Evolutionary conservation across 192 early-diverging fungal genomes (phyloP).

Genomic region (Kickxella alabastrina): DNA sequence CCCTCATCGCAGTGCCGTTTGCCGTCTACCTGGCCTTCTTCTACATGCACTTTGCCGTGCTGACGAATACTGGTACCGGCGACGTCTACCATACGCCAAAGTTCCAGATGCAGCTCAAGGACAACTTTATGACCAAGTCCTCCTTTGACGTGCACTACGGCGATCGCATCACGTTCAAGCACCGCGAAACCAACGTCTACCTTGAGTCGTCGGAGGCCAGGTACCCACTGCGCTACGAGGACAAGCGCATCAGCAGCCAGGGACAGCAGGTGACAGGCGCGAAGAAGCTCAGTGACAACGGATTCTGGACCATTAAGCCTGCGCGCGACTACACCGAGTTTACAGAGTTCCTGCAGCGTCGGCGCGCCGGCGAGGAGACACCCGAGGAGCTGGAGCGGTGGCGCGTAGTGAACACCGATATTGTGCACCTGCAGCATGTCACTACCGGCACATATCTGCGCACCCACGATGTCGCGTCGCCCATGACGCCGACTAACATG

Average conservation of each 20-base stretch:
- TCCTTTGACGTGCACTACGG: slow-evolving; percentile 71
- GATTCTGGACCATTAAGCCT: slow-evolving; percentile 64
- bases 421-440: slow-evolving; percentile 62
- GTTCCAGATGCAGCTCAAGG: slow-evolving; percentile 87
- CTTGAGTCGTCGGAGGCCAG: slow-evolving; percentile 74
- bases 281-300: slow-evolving; percentile 58
- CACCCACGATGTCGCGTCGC: slow-evolving; percentile 79
- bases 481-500: slow-evolving; percentile 74
- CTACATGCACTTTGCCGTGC: slow-evolving; percentile 91
- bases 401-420: slow-evolving; percentile 54
- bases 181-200: slow-evolving; percentile 68
- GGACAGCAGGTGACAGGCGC: slow-evolving; percentile 81
- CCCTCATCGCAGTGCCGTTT: slow-evolving; percentile 78
- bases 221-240: slow-evolving; percentile 90
- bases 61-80: slow-evolving; percentile 82
- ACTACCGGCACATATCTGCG: slow-evolving; percentile 55
- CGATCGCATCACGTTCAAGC: slow-evolving; percentile 74
- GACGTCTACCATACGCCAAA: slow-evolving; percentile 89
- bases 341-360: slow-evolving; percentile 19
- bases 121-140: slow-evolving; percentile 69
- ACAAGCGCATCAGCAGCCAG: slow-evolving; percentile 81
- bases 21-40: slow-evolving; percentile 87
- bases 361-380: slow-evolving; percentile 16
- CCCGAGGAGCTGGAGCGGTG: slow-evolving; percentile 49
- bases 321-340: slow-evolving; percentile 10